Percentiles rank a stretch among this genome's conserved stretches.
Evolutionary conservation across 2,329 filamentous ascomycete genomes (phyloP).

Genomic region (Chrysosporium queenslandicum): DNA sequence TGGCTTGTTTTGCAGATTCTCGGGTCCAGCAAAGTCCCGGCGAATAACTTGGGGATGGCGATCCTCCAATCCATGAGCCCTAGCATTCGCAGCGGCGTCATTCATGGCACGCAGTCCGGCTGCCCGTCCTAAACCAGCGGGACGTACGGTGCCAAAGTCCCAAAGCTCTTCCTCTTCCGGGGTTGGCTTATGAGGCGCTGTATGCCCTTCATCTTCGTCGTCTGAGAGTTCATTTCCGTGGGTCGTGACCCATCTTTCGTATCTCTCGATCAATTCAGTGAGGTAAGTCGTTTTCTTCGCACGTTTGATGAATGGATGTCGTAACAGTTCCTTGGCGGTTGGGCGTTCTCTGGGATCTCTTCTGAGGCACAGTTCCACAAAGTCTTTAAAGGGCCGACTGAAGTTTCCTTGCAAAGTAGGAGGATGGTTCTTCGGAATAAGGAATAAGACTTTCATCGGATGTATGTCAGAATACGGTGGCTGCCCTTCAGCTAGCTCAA

Average conservation of each 20-base stretch:
- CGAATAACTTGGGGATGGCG: constrained; percentile 1
- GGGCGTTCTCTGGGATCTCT: constrained; percentile 84
- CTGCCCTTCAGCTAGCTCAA: constrained; percentile 84
- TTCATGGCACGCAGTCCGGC: constrained; percentile 63
- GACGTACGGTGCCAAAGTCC: constrained; percentile 94
- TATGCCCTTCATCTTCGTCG: constrained; percentile 47
- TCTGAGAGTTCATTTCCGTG: constrained; percentile 65
- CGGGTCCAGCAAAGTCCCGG: constrained; percentile 13
- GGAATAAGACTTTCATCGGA: constrained; percentile 94
- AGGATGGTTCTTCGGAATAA: constrained; percentile 89
- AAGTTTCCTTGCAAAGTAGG: constrained; percentile 73
- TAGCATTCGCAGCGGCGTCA: constrained; percentile 68
- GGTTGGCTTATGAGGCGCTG: constrained; percentile 27
- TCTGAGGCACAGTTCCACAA: constrained; percentile 71
- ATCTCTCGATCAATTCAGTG: constrained; percentile 86
- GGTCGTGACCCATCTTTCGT: constrained; percentile 74
- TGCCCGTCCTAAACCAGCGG: constrained; percentile 58
- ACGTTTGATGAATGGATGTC: constrained; percentile 78
- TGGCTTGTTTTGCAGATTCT: constrained; percentile 24
- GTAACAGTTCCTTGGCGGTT: constrained; percentile 73
- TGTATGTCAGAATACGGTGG: constrained; percentile 94
- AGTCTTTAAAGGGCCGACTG: constrained; percentile 73
- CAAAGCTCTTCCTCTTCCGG: constrained; percentile 75
- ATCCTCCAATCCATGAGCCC: constrained; percentile 44
- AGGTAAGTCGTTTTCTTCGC: constrained; percentile 95